Base-by-base conservation (phyloP, 208 protist genomes). In the Acanthamoeba comandoni region DNA sequence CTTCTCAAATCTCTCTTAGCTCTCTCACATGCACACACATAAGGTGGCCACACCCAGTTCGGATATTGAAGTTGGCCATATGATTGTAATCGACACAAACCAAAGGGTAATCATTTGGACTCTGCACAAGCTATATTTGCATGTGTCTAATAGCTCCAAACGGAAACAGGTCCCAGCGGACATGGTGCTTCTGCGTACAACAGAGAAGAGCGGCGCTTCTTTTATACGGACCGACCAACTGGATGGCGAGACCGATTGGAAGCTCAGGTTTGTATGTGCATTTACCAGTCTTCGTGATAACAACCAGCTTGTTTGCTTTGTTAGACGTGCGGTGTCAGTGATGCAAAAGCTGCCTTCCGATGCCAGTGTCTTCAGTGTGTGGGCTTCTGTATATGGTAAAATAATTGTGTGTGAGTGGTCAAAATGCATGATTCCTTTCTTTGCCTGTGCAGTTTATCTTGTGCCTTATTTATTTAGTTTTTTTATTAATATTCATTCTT, bases 221-320 rank as follows among this genome's bases (percentile, higher is more conserved):
- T 99, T 99, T 91, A 96, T 99, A 24, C 96, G 98, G 85, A 99
- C 98, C 0, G 98, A 99, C 92, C 98, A 99, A 94, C 95, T 99
- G 0, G 98, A 99, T 93, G 98, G 99, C 22, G 98, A 99, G 92
- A 99, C 98, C 5, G 98, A 99, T 94, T 99, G 98, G 98, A 99
- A 99, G 93, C 91, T 98, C 9, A 89, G 97, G 24, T 39, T 49
- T 55, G 69, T 77, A 80, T 85, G 88, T 53, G 53, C 48, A n/a
- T 29, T 52, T 24, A 93, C 91, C 19, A 71, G 95, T 91, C 29
- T 70, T 11, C 35, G 35, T 7, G 35, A 43, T 43, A 43, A 43
- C 5, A 43, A 43, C 5, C 5, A 5, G 5, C 1, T 43, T 43
- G 1, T 43, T 43, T 43, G 35, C 19, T 65, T 65, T 65, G 26